Evolutionary conservation across 2,329 filamentous ascomycete genomes (phyloP).

Genomic region (Phyllosticta paracitricarpa): DNA sequence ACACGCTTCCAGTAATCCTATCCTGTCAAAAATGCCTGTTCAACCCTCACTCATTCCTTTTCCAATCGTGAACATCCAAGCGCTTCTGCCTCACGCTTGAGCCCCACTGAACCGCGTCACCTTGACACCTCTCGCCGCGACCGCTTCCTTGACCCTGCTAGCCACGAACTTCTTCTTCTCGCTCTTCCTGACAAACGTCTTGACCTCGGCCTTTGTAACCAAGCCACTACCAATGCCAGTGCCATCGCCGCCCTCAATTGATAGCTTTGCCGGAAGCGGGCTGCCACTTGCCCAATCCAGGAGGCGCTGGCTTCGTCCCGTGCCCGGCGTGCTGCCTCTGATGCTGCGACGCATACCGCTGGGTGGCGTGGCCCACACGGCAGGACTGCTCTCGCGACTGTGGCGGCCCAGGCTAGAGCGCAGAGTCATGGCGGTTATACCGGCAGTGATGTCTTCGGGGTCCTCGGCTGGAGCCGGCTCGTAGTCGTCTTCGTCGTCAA

Average conservation of each 20-base stretch:
- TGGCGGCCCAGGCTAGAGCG: conserved; percentile 14
- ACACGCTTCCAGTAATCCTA: not conserved
- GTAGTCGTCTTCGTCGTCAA: conserved; percentile 8
- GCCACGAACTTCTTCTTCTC: conserved; percentile 30
- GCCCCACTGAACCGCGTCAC: conserved; percentile 12
- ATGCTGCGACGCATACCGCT: conserved; percentile 17
- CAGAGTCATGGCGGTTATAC: conserved; percentile 10
- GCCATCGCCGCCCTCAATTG: conserved; percentile 8
- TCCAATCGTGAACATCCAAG: too few species aligned
- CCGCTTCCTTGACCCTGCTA: conserved; percentile 25
- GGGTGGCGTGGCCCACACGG: conserved; percentile 29
- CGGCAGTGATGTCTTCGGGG: conserved; percentile 5
- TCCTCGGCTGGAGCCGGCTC: conserved; percentile 14
- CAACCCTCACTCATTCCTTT: not conserved
- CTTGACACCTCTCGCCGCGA: conserved; percentile 25
- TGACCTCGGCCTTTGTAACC: conserved; percentile 32
- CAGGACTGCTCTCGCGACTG: conserved; percentile 14
- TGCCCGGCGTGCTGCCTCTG: conserved; percentile 20
- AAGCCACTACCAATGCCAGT: conserved; percentile 28
- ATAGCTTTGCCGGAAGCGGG: conserved; percentile 12
- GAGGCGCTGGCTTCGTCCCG: conserved; percentile 15
- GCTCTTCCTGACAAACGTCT: conserved; percentile 24
- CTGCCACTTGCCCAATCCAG: conserved; percentile 1
- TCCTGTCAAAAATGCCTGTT: not conserved
- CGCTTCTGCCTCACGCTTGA: not conserved